A percentile compares a stretch with the other conserved stretches of the same genome.
Conservation (phyloP, 805 yeast genomes). For the Yarrowia sp. region DNA sequence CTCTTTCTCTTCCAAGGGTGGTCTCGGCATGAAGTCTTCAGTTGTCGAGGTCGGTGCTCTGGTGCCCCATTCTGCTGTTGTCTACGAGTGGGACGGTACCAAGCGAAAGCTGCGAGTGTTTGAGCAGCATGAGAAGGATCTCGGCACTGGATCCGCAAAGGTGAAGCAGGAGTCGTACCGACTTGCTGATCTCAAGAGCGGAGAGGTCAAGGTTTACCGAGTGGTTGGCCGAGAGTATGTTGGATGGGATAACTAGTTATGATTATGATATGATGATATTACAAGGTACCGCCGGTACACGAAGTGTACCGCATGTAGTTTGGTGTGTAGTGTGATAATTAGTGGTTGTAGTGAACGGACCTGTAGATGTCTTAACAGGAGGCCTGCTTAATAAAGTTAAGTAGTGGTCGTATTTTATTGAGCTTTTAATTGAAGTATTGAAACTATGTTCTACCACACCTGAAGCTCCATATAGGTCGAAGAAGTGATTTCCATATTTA, state of each 20-base stretch:
- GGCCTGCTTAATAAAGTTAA: too few relatives aligned
- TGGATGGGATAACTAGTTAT: constrained; percentile 52
- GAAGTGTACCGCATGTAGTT: too few relatives aligned
- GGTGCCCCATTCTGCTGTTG: constrained; percentile 56
- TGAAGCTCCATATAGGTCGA: too few relatives aligned
- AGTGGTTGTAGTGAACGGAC: too few relatives aligned
- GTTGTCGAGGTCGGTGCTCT: constrained; percentile 58
- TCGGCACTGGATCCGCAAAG: constrained; percentile 45
- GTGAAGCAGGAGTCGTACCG: constrained; percentile 62
- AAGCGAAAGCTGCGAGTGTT: constrained; percentile 48
- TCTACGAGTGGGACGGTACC: constrained; percentile 68
- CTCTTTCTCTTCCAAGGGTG: constrained; percentile 59
- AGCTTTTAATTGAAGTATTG: too few relatives aligned
- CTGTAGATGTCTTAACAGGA: too few relatives aligned
- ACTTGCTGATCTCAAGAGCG: constrained; percentile 70
- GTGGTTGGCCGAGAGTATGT: constrained; percentile 69
- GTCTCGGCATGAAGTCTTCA: constrained; percentile 55
- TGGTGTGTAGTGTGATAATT: too few relatives aligned
- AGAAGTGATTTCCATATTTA: too few relatives aligned
- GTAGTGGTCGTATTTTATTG: too few relatives aligned
- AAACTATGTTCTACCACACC: too few relatives aligned
- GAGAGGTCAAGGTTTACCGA: constrained; percentile 77
- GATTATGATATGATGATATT: constrained; percentile 9
- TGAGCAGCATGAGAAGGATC: constrained; percentile 33
- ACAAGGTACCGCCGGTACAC: too few relatives aligned